Base-by-base conservation (phyloP, 2,329 filamentous ascomycete species). In the Colletotrichum sp. region DNA sequence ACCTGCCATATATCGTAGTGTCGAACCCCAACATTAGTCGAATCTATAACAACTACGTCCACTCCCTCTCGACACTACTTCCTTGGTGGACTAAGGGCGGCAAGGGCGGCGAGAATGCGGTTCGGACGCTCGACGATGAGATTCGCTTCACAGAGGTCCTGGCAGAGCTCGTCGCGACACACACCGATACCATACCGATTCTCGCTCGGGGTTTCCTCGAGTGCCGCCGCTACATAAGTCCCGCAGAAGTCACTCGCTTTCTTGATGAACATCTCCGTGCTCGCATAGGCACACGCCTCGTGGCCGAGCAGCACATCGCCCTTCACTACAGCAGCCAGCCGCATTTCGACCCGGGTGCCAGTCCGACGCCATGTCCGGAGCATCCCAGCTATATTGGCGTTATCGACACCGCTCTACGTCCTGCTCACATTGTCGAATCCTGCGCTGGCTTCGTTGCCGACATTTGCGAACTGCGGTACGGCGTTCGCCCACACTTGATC, bases 301-400 rank as follows among this genome's bases (percentile, higher is more conserved):
- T 99, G 71, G 97, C 96, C 6, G 97, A 99, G 86, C 97, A 99
- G 85, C 97, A 99, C 85, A 95, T 99, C 78, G 96, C 96, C 16
- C 88, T 99, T 61, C 97, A 99, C 83, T 90, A 91, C 79, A 90
- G 88, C 81, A 89, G 86, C 74, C 93, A 95, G 77, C 94, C 95
- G 16, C 93, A 96, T 81, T 90, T 91, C 72, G 90, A 93, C 77
- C 88, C 89, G 2, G 81, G 85, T 32, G 86, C 87, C 58, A 86
- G 86, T 75, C 88, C 88, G 4, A 89, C 88, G 3, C 87, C 87
- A 6, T 90, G 87, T 38, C 86, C 88, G 2, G 88, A 90, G 74
- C 84, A 89, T 66, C 88, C 88, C 0, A 94, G 92, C 68, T 98
- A 96, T 83, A 98, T 98, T 78, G 97, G 97, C 68, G 96, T 98